These are phyloP conservation scores for Ophiocordyceps unilateralis DNA, from an alignment of 2,329 filamentous ascomycete species.

Conservation along the genomic window DNA sequence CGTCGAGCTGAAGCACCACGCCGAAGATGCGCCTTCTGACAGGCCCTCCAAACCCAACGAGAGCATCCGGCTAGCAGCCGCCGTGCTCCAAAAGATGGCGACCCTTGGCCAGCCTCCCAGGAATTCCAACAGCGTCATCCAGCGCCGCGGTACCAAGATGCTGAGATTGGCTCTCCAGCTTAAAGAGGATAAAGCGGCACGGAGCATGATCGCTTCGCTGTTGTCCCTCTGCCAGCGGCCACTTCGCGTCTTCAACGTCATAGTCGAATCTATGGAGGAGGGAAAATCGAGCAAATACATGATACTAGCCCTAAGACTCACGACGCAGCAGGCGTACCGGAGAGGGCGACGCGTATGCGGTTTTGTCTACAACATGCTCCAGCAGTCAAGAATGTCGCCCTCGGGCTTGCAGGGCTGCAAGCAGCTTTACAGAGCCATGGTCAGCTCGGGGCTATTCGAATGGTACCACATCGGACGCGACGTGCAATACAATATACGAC, in stretches of 20 bases:
- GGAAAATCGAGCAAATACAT: slow-evolving; percentile 2
- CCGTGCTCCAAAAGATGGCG: slow-evolving; percentile 6
- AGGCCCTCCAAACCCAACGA: not conserved
- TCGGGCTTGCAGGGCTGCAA: slow-evolving; percentile 6
- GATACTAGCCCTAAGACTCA: slow-evolving; percentile 3
- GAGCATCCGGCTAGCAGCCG: slow-evolving; percentile 3
- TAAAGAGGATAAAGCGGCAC: slow-evolving; percentile 5
- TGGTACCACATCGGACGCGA: slow-evolving; percentile 4
- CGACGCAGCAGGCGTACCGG: not conserved
- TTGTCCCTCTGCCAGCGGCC: slow-evolving; percentile 8
- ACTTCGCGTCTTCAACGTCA: slow-evolving; percentile 4
- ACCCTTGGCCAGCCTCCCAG: slow-evolving; percentile 4
- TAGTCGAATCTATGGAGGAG: slow-evolving; percentile 2
- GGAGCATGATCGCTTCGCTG: slow-evolving; percentile 7
- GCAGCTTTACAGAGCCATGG: slow-evolving; percentile 11
- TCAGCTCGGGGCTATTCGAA: slow-evolving; percentile 12
- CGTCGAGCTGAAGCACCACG: too few species aligned
- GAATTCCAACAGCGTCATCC: slow-evolving; percentile 1
- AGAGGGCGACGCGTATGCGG: slow-evolving; percentile 5
- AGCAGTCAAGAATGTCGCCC: not conserved
- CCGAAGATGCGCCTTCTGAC: not conserved
- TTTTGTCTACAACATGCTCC: slow-evolving; percentile 4
- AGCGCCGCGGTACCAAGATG: slow-evolving; percentile 8
- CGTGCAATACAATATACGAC: slow-evolving; percentile 12
- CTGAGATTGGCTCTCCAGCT: slow-evolving; percentile 7